Evolutionary conservation across 2,329 filamentous ascomycete species (phyloP), one percentile per base, ranked within the genome.

Genomic region (Tolypocladium paradoxum): DNA sequence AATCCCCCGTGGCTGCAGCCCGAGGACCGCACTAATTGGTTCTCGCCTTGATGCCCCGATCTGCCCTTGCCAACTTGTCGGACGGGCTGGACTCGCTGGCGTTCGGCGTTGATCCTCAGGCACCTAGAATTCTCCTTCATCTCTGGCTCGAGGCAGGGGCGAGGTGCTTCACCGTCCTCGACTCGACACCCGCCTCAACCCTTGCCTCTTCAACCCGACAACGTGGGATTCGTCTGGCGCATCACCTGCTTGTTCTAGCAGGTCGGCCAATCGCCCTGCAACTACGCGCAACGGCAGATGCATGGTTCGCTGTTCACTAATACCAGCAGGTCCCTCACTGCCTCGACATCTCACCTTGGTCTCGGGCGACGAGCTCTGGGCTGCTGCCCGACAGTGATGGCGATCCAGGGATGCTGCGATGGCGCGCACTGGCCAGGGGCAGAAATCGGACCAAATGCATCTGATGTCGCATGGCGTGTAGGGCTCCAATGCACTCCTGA

Each of bases 211-310:
- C 20, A 12, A 14, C 16, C 11, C 16, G 18, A 35, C 20, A 9
- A 22, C 6, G 20, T 22, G n/a, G 31, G 20, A 34, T 12, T 8
- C 47, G 36, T 46, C 47, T 20, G 50, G 37, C 48, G 51, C 53
- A 55, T 51, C 53, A 55, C 53, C 43, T 51, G 50, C 55, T 56
- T 50, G 40, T 53, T 56, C 33, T 48, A 56, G 55, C 45, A 56
- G 55, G 55, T 53, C 53, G 38, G 50, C 29, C 35, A 36, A 18
- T 56, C 50, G 55, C 31, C 20, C 47, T 22, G 47, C 33, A 48
- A 22, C 22, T 49, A 27, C n/a, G 18, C 16, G n/a, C 24, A 49
- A 35, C 34, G 34, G 47, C 22, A 20, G 34, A 49, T 24, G 16
- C 27, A 36, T n/a, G 27, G 20, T 37, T 27, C 22, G 29, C 24